Evolutionary conservation across 164 flowering plant species (phyloP).

Genomic region (Hamamelis virginiana): DNA sequence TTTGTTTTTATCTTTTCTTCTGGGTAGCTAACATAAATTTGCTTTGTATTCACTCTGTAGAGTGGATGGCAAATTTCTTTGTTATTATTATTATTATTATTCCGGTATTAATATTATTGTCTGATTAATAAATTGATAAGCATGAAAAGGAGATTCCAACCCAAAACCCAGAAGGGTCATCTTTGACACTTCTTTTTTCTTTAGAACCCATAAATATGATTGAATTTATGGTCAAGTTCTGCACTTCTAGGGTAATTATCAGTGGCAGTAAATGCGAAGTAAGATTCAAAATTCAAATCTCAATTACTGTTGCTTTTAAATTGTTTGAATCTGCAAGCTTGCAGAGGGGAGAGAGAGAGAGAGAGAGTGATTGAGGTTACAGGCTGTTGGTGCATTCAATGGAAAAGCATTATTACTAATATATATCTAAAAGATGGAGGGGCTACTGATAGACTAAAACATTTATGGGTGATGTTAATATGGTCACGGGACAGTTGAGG

Average conservation of each 20-base stretch:
- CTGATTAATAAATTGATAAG: too few species aligned
- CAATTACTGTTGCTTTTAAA: background rate
- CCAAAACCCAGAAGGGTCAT: too few species aligned
- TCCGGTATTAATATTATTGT: too few species aligned
- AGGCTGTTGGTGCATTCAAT: slow-evolving; percentile 12
- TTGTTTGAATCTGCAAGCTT: background rate
- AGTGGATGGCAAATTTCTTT: too few species aligned
- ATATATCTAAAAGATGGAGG: background rate
- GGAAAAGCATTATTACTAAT: background rate
- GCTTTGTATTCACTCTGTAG: too few species aligned
- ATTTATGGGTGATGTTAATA: slow-evolving; percentile 19
- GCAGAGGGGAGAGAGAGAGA: background rate
- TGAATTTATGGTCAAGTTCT: background rate
- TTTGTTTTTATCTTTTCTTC: too few species aligned
- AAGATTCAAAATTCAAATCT: background rate
- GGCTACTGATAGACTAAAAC: slow-evolving; percentile 6
- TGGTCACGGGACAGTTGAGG: slow-evolving; percentile 15
- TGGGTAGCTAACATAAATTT: too few species aligned
- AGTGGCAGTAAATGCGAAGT: background rate
- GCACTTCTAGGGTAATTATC: background rate
- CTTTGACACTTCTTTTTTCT: too few species aligned
- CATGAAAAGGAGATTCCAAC: too few species aligned
- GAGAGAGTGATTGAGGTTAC: background rate
- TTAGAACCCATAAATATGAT: too few species aligned
- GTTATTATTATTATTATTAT: too few species aligned